Base-by-base conservation (phyloP, 2,329 filamentous ascomycete genomes). In the Claviceps monticola region DNA sequence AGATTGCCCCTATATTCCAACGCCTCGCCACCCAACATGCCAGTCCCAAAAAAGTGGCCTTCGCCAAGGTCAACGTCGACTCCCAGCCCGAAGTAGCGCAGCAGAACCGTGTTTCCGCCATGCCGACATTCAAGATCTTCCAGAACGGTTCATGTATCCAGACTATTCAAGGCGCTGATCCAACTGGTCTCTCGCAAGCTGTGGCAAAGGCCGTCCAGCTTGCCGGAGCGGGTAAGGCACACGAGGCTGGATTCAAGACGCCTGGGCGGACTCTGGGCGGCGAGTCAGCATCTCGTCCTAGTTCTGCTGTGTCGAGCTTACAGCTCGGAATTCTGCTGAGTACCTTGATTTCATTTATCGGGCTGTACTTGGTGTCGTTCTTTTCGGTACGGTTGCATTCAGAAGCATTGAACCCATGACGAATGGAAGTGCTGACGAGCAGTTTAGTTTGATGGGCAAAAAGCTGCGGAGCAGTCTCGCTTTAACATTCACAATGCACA, bases 81-180 rank as follows among this genome's bases (percentile, higher is more conserved):
- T 58, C 52, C 7, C 51, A 63, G 26, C 54, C 62, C 26, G 54
- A 46, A 52, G 53, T 62, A 37, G 59, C 88, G 26, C 76, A 82
- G 61, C 80, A 89, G 61, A 82, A 94, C 60, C 79, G 79, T 57
- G 79, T 97, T 67, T 81, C 82, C 61, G 88, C 88, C 57, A 90
- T 95, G 82, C 93, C 93, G 5, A 97, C 93, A 50, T 97, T 98
- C 71, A 79, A 96, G 66, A 82, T 97, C 68, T 90, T 88, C 75
- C 84, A 87, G 70, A 81, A 80, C 64, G 83, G 84, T 60, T 74
- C 77, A 57, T 80, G 84, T 61, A 76, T 86, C 63, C 78, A 87
- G 58, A 89, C 85, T 36, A 82, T 95, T 63, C 78, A 79, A 62
- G 93, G 93, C 60, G 89, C 90, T 37, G 86, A 95, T 70, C 79